Base-by-base conservation (phyloP, 2,329 filamentous ascomycete genomes). In the Sodiomyces alkalinus region DNA sequence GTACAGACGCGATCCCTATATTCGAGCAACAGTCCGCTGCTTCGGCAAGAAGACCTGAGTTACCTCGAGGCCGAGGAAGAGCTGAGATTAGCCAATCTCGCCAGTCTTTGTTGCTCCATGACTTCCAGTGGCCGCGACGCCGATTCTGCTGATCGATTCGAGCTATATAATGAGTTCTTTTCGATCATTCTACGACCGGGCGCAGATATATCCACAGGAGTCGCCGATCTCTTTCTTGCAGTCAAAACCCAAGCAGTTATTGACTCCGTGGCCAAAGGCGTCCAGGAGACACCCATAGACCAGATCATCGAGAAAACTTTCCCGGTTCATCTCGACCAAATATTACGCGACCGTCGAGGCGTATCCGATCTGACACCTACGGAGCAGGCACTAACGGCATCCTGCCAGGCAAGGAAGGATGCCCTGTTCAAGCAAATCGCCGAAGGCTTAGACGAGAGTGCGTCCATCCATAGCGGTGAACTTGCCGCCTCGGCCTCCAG, bases 221-320 rank as follows among this genome's bases (percentile, higher is more conserved):
- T 61, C 22, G 49, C 55, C 11, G 55, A 58, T 7, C 39, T 66
- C 2, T 57, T 60, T 25, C 41, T 66, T 13, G 52, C 48, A n/a
- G 51, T 65, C 33, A 64, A 61, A 40, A 60, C 58, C 1, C 58
- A 62, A 27, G 43, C 51, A 33, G 49, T 75, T 27, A 71, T 79
- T 33, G 53, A 63, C 25, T 57, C 59, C 8, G 54, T 62, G 22
- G 53, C 52, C 6, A 48, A 64, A 26, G 53, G 60, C 1, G 66
- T 63, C 30, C 63, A 59, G 11, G 50, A 69, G 28, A 41, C 43
- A 11, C 52, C 58, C 10, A 32, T 38, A 20, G 67, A 69, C 10
- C 64, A 70, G 11, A 52, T 63, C 12, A 45, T 76, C 11, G 60
- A 63, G 8, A 63, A 71, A 29, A 58, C 69, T 3, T 59, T 81